A percentile compares a stretch with the other conserved stretches of the same genome.
Evolutionary conservation across 139 green algal species (phyloP).

Genomic region (Desmodesmus armatus): DNA sequence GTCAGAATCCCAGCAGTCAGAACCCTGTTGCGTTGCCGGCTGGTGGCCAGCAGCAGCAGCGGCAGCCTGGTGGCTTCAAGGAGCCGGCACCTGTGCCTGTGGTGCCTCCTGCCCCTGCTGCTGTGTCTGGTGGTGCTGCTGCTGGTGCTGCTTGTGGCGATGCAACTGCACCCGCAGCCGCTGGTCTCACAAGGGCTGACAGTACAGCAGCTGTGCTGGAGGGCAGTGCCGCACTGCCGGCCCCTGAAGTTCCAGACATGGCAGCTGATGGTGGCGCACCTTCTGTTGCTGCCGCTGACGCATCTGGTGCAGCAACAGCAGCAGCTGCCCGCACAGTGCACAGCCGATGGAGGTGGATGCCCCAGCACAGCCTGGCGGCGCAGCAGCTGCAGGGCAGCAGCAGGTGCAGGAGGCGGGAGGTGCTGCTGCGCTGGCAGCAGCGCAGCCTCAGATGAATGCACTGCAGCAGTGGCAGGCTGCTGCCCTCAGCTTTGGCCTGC

Average conservation of each 20-base stretch:
- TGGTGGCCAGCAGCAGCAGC: constrained; percentile 15
- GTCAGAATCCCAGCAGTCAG: not conserved
- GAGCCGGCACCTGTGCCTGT: not conserved
- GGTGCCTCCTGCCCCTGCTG: not conserved
- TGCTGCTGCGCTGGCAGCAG: not conserved
- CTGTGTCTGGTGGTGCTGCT: not conserved
- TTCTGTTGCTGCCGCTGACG: too few relatives aligned
- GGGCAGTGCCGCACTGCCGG: too few relatives aligned
- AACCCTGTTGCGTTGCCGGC: not conserved
- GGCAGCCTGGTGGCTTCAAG: constrained; percentile 20
- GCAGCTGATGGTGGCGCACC: too few relatives aligned
- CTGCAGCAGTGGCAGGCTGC: constrained; percentile 37
- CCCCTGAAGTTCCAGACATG: too few relatives aligned
- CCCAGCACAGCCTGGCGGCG: too few relatives aligned
- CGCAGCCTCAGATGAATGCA: constrained; percentile 14
- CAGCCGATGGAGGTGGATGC: too few relatives aligned
- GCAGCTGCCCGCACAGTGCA: too few relatives aligned
- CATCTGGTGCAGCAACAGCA: too few relatives aligned
- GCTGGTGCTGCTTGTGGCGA: not conserved
- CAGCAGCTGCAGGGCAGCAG: not conserved
- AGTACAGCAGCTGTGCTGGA: too few relatives aligned
- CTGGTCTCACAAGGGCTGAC: too few relatives aligned
- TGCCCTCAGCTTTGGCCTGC: constrained; percentile 27
- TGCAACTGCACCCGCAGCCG: not conserved
- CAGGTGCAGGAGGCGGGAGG: not conserved